Percentiles rank a stretch among this genome's conserved stretches.
phyloP scores from a whole-genome alignment of 805 yeast species.

The Spathaspora girioi region DNA sequence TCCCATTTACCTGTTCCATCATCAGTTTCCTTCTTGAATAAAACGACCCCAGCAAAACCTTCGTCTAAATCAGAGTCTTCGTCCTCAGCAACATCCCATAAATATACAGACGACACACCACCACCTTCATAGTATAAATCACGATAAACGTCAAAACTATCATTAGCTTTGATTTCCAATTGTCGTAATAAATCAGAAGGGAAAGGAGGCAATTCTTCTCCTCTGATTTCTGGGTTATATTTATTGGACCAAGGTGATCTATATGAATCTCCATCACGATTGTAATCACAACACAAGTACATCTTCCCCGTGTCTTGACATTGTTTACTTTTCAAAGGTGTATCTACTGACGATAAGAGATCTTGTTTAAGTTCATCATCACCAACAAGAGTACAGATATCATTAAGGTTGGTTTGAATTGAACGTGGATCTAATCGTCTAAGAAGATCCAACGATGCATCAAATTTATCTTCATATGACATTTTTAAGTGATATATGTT shows the following conservation, averaged over 20 bases:
- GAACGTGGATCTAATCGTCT: constrained; percentile 39
- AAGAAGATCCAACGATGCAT: constrained; percentile 37
- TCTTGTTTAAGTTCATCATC: constrained; percentile 73
- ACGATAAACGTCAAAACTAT: constrained; percentile 86
- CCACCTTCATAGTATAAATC: constrained; percentile 90
- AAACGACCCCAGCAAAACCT: constrained; percentile 88
- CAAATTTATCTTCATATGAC: constrained; percentile 33
- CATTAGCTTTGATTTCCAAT: constrained; percentile 79
- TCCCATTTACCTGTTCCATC: constrained; percentile 73
- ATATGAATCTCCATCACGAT: constrained; percentile 89
- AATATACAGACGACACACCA: constrained; percentile 81
- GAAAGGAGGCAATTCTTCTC: constrained; percentile 60
- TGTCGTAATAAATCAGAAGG: constrained; percentile 68
- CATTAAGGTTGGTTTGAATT: constrained; percentile 28
- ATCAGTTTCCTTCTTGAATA: constrained; percentile 68
- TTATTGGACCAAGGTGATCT: constrained; percentile 88
- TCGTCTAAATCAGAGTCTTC: constrained; percentile 29
- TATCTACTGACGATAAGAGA: constrained; percentile 79
- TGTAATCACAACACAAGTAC: constrained; percentile 86
- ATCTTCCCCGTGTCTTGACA: constrained; percentile 59
- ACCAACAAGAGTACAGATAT: constrained; percentile 32
- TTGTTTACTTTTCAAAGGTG: constrained; percentile 58
- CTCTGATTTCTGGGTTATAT: constrained; percentile 39
- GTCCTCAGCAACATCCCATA: constrained; percentile 82
- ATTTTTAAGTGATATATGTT: constrained; percentile 6